Evolutionary conservation across 305 asterid species (phyloP).

Genomic region (Lippia alba): DNA sequence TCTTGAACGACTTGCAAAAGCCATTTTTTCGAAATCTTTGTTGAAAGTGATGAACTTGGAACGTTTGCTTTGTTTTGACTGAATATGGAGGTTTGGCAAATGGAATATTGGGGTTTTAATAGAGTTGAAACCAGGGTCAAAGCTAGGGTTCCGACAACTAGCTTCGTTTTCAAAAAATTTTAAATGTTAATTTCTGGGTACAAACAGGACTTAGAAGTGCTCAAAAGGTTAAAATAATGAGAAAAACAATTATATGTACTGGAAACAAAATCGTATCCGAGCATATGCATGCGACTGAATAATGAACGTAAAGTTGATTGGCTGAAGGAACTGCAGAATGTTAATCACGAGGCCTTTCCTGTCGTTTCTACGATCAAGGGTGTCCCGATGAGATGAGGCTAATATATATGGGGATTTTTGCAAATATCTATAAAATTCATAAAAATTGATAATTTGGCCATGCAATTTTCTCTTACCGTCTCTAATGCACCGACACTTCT

Average conservation of each 20-base stretch:
- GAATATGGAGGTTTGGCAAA: conserved; percentile 36
- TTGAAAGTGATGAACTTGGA: conserved; percentile 20
- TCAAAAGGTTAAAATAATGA: conserved; percentile 42
- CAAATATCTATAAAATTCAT: no score
- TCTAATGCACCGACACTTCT: no score
- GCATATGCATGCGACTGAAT: conserved; percentile 32
- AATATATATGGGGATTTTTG: no score
- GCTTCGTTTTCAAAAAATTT: conserved; percentile 35
- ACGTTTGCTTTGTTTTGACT: conserved; percentile 15
- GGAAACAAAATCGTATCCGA: conserved; percentile 30
- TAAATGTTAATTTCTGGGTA: conserved; percentile 36
- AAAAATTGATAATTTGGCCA: no score
- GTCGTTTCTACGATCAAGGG: conserved; percentile 22
- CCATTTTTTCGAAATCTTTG: conserved; percentile 44
- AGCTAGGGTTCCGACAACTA: conserved; percentile 60
- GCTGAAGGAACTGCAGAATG: conserved; percentile 24
- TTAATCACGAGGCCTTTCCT: conserved; percentile 29
- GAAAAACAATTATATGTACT: conserved; percentile 32
- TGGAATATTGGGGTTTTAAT: conserved; percentile 48
- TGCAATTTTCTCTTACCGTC: no score
- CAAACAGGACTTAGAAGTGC: conserved; percentile 61
- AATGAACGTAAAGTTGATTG: conserved; percentile 25
- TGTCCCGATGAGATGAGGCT: not conserved
- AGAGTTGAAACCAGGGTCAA: conserved; percentile 68
- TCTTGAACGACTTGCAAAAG: conserved; percentile 37